Base-by-base conservation (phyloP, 2,329 filamentous ascomycete genomes). In the Claviceps quebecensis region DNA sequence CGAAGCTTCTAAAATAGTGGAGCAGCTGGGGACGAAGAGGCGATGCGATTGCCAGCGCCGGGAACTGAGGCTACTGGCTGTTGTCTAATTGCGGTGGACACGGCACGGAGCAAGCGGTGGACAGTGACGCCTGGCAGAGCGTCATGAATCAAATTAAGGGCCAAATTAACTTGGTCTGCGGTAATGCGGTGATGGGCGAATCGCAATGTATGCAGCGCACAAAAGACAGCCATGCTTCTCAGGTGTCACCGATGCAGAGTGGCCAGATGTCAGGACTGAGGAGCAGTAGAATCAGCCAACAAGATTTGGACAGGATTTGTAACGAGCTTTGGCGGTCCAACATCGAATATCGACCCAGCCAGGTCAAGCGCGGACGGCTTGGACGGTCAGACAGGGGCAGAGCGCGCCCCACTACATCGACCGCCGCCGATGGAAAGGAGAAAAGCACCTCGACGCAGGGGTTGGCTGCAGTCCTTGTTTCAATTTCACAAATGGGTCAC, bases 1-100 rank as follows among this genome's bases (percentile, higher is more conserved):
- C 17, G 46, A 54, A 47, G 50, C 54, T 56, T 56, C 54, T 34
- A 56, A 34, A 23, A 19, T 19, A 46, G 34, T 23, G 23, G 41
- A 44, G 39, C 38, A 34, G 52, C 16, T n/a, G 22, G 36, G 26
- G 44, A 29, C 5, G 39, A n/a, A 17, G n/a, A 47, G 23, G 38
- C 16, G 39, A 41, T 19, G 19, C 19, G 38, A 41, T 41, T 17
- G 29, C 9, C 29, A 34, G 29, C 29, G 29, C 29, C 29, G 29
- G 29, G 29, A 34, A 34, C 37, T 16, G 37, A 39, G 37, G 37
- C 37, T 39, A n/a, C 37, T 39, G 37, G 17, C 46, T 22, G 49
- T 36, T 29, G 45, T 36, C 46, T 48, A 34, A 48, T 40, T 48
- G 46, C 46, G 26, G 47, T 49, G 47, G 47, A 49, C 39, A 36